Evolutionary conservation across 1,284 basidiomycete genomes (phyloP).

Genomic region (Cutaneotrichosporon curvatum): DNA sequence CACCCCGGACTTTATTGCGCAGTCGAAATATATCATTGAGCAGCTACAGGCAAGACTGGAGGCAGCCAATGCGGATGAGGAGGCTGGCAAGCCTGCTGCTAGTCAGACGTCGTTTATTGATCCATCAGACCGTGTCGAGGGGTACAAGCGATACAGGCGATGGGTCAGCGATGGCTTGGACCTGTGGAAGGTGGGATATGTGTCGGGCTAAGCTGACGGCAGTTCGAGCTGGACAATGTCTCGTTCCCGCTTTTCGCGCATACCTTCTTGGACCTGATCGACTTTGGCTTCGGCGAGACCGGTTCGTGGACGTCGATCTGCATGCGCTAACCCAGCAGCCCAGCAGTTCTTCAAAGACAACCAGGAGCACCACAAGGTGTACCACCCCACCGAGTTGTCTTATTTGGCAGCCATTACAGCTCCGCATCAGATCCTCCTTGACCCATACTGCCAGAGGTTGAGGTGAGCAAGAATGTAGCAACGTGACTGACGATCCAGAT

Average conservation of each 20-base stretch:
- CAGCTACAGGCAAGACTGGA: constrained; percentile 49
- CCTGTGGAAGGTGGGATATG: constrained; percentile 83
- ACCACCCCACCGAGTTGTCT: constrained; percentile 67
- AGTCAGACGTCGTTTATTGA: constrained; percentile 53
- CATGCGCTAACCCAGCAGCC: constrained; percentile 43
- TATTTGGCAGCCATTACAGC: constrained; percentile 75
- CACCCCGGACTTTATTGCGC: constrained; percentile 44
- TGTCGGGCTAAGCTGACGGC: constrained; percentile 14
- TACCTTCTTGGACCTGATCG: constrained; percentile 90
- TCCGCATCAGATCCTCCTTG: constrained; percentile 75
- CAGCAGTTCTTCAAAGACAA: constrained; percentile 68
- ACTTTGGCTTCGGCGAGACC: constrained; percentile 80
- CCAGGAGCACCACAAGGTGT: constrained; percentile 60
- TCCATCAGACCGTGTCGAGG: constrained; percentile 64
- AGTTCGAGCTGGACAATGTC: constrained; percentile 89
- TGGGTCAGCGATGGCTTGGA: constrained; percentile 56
- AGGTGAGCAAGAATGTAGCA: constrained; percentile 12
- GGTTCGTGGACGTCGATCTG: constrained; percentile 52
- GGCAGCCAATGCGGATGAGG: constrained; percentile 64
- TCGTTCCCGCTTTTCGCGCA: constrained; percentile 95
- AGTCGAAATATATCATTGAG: constrained; percentile 44
- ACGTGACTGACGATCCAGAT: constrained; percentile 42
- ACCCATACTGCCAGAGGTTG: constrained; percentile 76
- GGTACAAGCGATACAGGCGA: constrained; percentile 73
- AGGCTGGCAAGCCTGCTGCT: constrained; percentile 60